A percentile compares a stretch with the other conserved stretches of the same genome.
Evolutionary conservation across 106 monocot genomes (phyloP).

Genomic region (Vanilla planifolia): DNA sequence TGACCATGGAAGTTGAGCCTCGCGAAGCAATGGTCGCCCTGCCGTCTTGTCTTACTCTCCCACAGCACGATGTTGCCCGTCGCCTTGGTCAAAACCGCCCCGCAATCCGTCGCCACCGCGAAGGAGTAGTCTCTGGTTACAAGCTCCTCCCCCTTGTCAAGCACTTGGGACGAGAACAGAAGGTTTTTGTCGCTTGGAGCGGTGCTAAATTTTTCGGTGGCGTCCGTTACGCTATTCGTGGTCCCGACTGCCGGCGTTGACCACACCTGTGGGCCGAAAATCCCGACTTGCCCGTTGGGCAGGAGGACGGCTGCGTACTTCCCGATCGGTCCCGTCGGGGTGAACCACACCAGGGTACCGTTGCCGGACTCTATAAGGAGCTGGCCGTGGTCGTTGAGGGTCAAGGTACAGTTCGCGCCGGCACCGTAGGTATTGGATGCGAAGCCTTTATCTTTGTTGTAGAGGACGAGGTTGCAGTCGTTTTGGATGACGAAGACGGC

Average conservation of each 20-base stretch:
- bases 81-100: background rate
- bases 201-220: background rate
- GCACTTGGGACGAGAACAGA: background rate
- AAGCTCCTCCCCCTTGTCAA: background rate
- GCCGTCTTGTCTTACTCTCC: background rate
- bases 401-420: background rate
- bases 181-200: background rate
- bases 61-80: background rate
- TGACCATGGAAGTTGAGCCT: background rate
- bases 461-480: slow-evolving; percentile 16
- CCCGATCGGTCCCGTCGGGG: background rate
- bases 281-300: background rate
- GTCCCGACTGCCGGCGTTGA: background rate
- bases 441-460: slow-evolving; percentile 2
- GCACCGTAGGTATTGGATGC: background rate
- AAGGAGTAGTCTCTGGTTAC: slow-evolving; percentile 3
- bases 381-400: background rate
- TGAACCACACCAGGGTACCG: background rate
- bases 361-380: background rate
- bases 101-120: background rate
- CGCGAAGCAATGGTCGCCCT: background rate
- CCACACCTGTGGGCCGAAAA: slow-evolving; percentile 1
- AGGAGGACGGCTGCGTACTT: slow-evolving; percentile 2
- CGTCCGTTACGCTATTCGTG: background rate
- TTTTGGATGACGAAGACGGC: slow-evolving; percentile 13